Base-by-base conservation (phyloP, 345 rosid genomes). In the Gossypium mustelinum region DNA sequence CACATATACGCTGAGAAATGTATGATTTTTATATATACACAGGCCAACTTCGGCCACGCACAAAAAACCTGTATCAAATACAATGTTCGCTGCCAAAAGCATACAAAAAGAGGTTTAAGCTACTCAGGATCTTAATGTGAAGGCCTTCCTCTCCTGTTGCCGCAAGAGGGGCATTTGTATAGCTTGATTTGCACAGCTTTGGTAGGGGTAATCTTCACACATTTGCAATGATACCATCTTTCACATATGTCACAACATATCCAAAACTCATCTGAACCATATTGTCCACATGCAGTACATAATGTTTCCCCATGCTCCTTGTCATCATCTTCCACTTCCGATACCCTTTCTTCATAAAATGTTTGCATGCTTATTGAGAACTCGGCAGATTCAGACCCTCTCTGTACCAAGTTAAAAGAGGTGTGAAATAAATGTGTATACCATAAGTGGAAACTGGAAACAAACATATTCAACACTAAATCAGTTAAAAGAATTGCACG, bases 101-200 rank as follows among this genome's bases (percentile, higher is more conserved):
- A 29, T 29, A 29, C 5, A 29, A 29, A 29, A 29, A 29, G 39
- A 29, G 39, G 39, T 29, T 29, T 29, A 29, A 29, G 39, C 39
- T 29, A 29, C 39, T 29, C 6, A 4, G 39, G 39, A 29, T 29
- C 67, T 57, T 8, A 8, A 41, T 4, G 70, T 86, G 84, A 90
- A 45, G 90, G 84, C 57, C 95, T 81, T 10, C 82, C 88, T 85
- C 92, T 87, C 83, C 90, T 92, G 89, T 82, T 87, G 84, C 82
- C 90, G 88, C 95, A 92, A n/a, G 92, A 79, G 14, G 97, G 92
- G 79, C 97, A 92, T 69, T 90, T 90, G 87, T 90, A 90, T 57
- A 85, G 94, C 85, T 90, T 87, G 79, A 92, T 92, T 71, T 90
- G 95, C 86, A 89, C 91, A 9, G 97, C 97, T 75, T 81, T 86